Percentiles rank a stretch among this genome's conserved stretches.
phyloP scores from a whole-genome alignment of 352 stramenopile species.

The Pythium pyrilobum region DNA sequence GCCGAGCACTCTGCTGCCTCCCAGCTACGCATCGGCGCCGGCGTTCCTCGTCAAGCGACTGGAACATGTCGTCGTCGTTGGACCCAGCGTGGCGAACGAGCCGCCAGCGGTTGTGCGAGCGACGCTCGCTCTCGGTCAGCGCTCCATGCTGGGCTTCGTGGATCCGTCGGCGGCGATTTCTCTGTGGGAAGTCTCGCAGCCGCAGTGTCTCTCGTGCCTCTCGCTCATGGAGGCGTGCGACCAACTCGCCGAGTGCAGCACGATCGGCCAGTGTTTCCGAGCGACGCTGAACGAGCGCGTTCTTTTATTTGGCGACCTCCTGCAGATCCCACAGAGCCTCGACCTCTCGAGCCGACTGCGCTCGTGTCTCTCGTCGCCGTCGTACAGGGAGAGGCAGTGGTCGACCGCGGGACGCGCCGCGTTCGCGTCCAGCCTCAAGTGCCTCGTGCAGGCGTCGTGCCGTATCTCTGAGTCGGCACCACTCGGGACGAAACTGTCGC shows the following conservation, averaged over 20 bases:
- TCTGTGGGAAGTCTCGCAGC: background rate
- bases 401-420: conserved; percentile 3
- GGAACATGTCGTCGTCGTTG: too few relatives aligned
- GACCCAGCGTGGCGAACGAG: too few relatives aligned
- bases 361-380: conserved; percentile 5
- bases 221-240: background rate
- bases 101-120: background rate
- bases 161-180: background rate
- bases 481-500: background rate
- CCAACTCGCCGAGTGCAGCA: conserved; percentile 4
- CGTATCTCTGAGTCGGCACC: background rate
- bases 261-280: conserved; percentile 9
- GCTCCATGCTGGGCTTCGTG: background rate
- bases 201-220: conserved; percentile 1
- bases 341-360: background rate
- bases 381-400: background rate
- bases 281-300: background rate
- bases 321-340: background rate
- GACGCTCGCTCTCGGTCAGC: conserved; percentile 1
- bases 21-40: background rate
- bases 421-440: conserved; percentile 4
- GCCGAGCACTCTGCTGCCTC: background rate
- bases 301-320: background rate
- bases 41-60: background rate
- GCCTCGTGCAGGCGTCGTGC: background rate